Evolutionary conservation across 78 protist genomes (phyloP).

Genomic region (Mastigamoeba balamuthi): DNA sequence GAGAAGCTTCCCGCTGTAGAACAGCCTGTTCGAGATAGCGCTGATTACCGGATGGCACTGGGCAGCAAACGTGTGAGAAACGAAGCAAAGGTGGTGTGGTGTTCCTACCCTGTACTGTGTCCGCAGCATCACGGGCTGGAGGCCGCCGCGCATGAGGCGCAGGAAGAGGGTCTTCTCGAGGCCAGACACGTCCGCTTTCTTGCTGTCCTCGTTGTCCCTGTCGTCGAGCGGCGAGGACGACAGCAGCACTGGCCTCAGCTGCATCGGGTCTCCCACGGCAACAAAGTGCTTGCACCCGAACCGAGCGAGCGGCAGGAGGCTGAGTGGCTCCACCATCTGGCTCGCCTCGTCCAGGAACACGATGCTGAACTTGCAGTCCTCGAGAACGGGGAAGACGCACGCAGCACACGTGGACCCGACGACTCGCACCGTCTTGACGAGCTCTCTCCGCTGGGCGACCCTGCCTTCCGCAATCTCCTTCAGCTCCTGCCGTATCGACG

Average conservation of each 20-base stretch:
- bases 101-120: conserved; percentile 56
- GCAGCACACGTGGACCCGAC: conserved; percentile 67
- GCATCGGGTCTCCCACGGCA: conserved; percentile 71
- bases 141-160: conserved; percentile 9
- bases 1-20: conserved; percentile 18
- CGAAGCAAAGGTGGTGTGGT: neutral
- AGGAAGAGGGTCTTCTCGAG: conserved; percentile 62
- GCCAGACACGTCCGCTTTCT: conserved; percentile 9
- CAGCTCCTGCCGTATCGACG: neutral
- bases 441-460: neutral
- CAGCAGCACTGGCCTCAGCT: conserved; percentile 54
- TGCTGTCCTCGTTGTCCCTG: neutral
- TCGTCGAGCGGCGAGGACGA: neutral
- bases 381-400: conserved; percentile 40
- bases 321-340: conserved; percentile 64
- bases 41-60: conserved; percentile 62
- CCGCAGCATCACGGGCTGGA: conserved; percentile 19
- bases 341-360: conserved; percentile 60
- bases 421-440: conserved; percentile 12
- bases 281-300: conserved; percentile 15
- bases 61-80: neutral
- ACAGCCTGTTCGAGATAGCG: conserved; percentile 36
- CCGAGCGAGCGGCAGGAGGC: conserved; percentile 41
- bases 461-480: conserved; percentile 7
- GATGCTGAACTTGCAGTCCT: conserved; percentile 37